phyloP scores from a whole-genome alignment of 257 asterid species.

The Anisodus acutangulus region DNA sequence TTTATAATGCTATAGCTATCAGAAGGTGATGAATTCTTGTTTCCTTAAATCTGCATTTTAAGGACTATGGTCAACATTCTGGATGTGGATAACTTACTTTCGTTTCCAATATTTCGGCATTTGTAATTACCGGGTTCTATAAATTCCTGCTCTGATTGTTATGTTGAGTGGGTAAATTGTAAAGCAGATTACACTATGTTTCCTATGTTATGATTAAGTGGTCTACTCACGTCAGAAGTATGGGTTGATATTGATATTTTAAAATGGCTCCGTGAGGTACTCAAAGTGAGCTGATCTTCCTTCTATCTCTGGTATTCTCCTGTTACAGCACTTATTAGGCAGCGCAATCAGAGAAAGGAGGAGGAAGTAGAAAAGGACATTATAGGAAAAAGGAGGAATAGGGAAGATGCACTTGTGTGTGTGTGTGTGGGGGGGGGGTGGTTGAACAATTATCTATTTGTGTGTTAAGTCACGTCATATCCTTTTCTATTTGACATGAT shows the following conservation, averaged over 20 bases:
- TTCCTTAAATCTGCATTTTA: slow-evolving; percentile 10
- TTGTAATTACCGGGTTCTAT: background rate
- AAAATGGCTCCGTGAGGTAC: background rate
- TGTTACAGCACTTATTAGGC: slow-evolving; percentile 9
- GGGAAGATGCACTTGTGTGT: slow-evolving; percentile 13
- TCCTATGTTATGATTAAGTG: background rate
- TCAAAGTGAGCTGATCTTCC: too few relatives aligned
- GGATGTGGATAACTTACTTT: slow-evolving; percentile 22
- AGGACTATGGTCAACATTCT: slow-evolving; percentile 11
- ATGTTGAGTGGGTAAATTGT: slow-evolving; percentile 22
- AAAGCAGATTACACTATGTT: background rate
- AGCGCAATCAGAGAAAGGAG: background rate
- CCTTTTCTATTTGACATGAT: slow-evolving; percentile 16
- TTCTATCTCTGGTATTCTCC: background rate
- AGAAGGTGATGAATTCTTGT: background rate
- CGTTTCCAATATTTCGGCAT: background rate
- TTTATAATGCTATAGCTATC: slow-evolving; percentile 17
- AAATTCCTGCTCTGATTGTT: background rate
- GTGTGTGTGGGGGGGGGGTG: background rate
- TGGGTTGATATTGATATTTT: slow-evolving; percentile 20
- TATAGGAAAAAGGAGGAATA: slow-evolving; percentile 2
- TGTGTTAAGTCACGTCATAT: slow-evolving; percentile 4
- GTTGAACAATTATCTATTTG: slow-evolving; percentile 14
- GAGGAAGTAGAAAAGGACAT: slow-evolving; percentile 13
- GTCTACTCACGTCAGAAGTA: background rate